Percentiles rank a stretch among this genome's conserved stretches.
These are phyloP conservation scores for Colletotrichum sp. DNA, from an alignment of 2,329 filamentous ascomycete genomes.

Conservation along the genomic window DNA sequence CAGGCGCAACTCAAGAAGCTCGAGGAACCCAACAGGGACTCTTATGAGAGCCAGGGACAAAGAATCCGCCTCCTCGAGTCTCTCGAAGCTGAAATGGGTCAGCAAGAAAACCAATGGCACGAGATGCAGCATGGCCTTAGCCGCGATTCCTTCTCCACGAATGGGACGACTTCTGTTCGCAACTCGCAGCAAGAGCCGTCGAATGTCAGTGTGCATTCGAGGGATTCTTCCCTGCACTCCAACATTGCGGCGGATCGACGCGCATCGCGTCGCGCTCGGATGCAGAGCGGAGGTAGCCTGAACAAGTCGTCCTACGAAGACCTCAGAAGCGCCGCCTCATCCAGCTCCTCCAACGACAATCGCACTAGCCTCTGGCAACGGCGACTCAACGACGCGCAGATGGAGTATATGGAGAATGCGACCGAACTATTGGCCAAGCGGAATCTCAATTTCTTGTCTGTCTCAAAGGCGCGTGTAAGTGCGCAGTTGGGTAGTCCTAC, in stretches of 20 bases:
- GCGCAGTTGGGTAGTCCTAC: conserved; percentile 55
- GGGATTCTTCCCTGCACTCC: conserved; percentile 23
- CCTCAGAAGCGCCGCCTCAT: conserved; percentile 29
- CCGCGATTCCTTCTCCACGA: conserved; percentile 55
- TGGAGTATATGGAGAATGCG: conserved; percentile 47
- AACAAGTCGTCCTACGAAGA: conserved; percentile 30
- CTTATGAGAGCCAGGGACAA: conserved; percentile 42
- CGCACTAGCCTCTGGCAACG: conserved; percentile 48
- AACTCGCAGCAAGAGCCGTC: conserved; percentile 31
- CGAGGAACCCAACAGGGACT: conserved; percentile 43
- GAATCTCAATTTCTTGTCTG: conserved; percentile 44
- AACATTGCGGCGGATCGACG: conserved; percentile 41
- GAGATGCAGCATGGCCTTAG: conserved; percentile 58
- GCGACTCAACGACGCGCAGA: conserved; percentile 49
- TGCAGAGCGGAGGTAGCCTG: conserved; percentile 33
- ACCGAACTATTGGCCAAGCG: conserved; percentile 39
- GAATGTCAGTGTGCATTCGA: conserved; percentile 18
- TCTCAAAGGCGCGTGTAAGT: conserved; percentile 25
- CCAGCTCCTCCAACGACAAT: conserved; percentile 32
- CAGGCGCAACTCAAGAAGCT: conserved; percentile 57
- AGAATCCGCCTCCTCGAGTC: conserved; percentile 59
- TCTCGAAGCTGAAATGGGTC: conserved; percentile 66
- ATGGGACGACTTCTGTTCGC: conserved; percentile 37
- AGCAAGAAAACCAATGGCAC: conserved; percentile 66
- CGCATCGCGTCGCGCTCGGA: conserved; percentile 40